Evolutionary conservation across 805 yeast species (phyloP), one percentile per base, ranked within the genome.

Genomic region (Kurtzmaniella cleridarum): DNA sequence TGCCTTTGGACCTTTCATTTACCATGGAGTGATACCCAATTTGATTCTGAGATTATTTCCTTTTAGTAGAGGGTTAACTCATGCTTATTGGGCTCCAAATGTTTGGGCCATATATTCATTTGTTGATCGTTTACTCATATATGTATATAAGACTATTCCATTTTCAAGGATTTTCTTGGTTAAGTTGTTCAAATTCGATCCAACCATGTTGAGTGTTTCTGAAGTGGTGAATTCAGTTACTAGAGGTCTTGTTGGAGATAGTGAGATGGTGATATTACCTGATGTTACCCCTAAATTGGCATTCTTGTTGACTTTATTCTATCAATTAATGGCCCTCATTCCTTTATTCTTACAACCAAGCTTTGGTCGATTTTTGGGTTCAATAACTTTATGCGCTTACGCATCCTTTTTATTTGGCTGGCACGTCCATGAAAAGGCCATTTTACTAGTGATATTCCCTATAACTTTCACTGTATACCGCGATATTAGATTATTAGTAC

Each of bases 1-100:
- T 5, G 88, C 95, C 8, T 87, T 90, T 66, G 83, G 71, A 1
- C 98, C 98, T 1, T 90, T 90, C 53, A 59, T 75, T 5, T 75
- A 75, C 49, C 67, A 76, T 48, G 69, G 71, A 1, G 84, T 79
- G 27, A 51, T 84, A 35, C 81, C 84, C 0, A 78, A 86, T 44
- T 60, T 93, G 13, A 35, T 87, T 7, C 54, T 64, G 4, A 71
- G 98, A 34, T 63, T 93, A 26, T 93, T 93, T 62, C 98, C 98
- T 5, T 91, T 91, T 56, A 83, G 95, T 36, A 72, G 98, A 56
- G 98, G 98, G 1, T 70, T 93, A 28, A 93, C 97, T 3, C 98
- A 93, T 62, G 96, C 98, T 0, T 93, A 93, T 63, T 93, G 98
- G 98, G 98, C 98, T 1, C 98, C 99, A 12, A 93, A 93, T 53